Evolutionary conservation across 2,329 filamentous ascomycete species (phyloP).

Genomic region (Fonsecaea nubica): DNA sequence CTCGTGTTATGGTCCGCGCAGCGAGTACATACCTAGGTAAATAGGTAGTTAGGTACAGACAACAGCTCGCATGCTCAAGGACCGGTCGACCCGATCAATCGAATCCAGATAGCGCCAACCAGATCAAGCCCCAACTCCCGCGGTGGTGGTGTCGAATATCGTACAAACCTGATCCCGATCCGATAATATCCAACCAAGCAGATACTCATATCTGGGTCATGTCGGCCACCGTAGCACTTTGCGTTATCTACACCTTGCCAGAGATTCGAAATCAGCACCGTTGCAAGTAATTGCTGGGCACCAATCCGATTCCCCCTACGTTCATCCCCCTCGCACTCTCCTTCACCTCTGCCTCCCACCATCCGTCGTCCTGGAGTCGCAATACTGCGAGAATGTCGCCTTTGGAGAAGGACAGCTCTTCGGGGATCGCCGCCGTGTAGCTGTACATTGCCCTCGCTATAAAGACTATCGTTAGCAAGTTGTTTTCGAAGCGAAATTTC

Average conservation of each 20-base stretch:
- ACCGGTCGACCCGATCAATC: no score
- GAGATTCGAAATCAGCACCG: constrained; percentile 51
- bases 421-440: constrained; percentile 92
- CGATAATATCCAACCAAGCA: background rate
- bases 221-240: background rate
- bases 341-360: constrained; percentile 96
- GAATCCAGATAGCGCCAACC: background rate
- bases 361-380: constrained; percentile 93
- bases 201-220: background rate
- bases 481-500: background rate
- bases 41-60: no score
- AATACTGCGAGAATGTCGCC: constrained; percentile 89
- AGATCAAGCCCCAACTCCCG: background rate
- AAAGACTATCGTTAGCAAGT: constrained; percentile 1
- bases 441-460: constrained; percentile 90
- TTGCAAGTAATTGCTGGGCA: constrained; percentile 72
- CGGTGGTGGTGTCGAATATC: background rate
- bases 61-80: no score
- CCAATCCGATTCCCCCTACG: constrained; percentile 63
- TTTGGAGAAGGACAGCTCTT: constrained; percentile 91
- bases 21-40: no score
- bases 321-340: constrained; percentile 58
- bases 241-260: no score
- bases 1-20: no score
- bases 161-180: background rate